Evolutionary conservation across 2,329 filamentous ascomycete genomes (phyloP), one percentile per base, ranked within the genome.

Genomic region (Conoideocrella luteorostrata): DNA sequence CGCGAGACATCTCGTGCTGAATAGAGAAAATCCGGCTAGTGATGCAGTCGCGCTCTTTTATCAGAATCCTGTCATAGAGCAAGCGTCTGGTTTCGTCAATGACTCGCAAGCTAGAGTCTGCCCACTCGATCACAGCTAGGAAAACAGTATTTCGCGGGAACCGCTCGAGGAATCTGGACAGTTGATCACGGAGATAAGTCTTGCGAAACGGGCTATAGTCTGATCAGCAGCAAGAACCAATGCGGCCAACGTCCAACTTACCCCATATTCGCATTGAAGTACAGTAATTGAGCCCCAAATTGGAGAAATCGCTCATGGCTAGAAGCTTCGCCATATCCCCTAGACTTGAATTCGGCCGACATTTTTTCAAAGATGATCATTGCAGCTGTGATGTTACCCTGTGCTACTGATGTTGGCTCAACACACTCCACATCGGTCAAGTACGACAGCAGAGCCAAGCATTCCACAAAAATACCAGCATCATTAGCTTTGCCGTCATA

Each of bases 61-160:
- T 50, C 3, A 75, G 61, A 0, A 79, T 62, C 56, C 73, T 73
- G 57, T 72, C 70, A 17, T 73, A 64, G 10, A 90, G 67, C 7
- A 86, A 64, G 5, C 75, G 70, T n/a, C 86, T 80, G 17, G 94
- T 78, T 15, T 87, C 84, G 52, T 94, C 86, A 48, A 88, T 78
- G 43, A 93, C 74, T 20, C 82, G 77, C 34, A 88, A 78, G 7
- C 82, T 78, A 2, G 79, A 72, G 57, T 91, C 83, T 49, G 86
- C 82, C 70, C 82, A 86, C n/a, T 81, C 75, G 50, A 84, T 84
- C 0, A 93, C 66, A 1, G 76, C 70, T 1, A 94, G 72, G 48
- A 96, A 83, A 5, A 88, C 71, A 2, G 80, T 86, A 64, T 95
- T 96, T 39, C 71, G 70, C 0, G 89, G 88, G 58, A 89, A 95